Percentiles rank a stretch among this genome's conserved stretches.
Conservation (phyloP, 768 basidiomycete genomes). For the Lentinus brumalis region DNA sequence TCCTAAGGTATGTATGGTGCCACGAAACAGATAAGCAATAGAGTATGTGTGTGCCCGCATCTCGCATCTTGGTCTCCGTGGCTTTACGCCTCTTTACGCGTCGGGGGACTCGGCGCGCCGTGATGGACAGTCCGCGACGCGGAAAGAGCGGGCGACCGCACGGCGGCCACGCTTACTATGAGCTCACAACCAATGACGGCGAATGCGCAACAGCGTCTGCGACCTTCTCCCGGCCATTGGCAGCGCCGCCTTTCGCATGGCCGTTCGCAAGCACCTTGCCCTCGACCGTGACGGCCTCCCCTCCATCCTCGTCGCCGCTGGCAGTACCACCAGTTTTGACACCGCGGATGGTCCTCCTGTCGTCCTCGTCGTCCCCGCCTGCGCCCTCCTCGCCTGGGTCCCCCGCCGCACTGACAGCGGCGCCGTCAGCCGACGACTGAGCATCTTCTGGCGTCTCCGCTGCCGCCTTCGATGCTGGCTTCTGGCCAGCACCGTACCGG, state of each 20-base stretch:
- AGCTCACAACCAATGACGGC: slow-evolving; percentile 20
- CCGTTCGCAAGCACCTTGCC: slow-evolving; percentile 25
- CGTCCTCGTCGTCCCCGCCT: slow-evolving; percentile 28
- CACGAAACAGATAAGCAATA: not conserved
- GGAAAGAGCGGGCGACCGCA: not conserved
- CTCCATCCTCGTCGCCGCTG: slow-evolving; percentile 17
- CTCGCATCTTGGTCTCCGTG: not conserved
- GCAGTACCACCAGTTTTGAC: slow-evolving; percentile 6
- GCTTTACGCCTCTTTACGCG: not conserved
- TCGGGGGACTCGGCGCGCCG: not conserved
- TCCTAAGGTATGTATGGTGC: slow-evolving; percentile 2
- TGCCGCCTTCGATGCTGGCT: slow-evolving; percentile 23
- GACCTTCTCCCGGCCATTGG: slow-evolving; percentile 21
- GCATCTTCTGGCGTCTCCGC: slow-evolving; percentile 24
- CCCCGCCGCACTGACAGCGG: not conserved
- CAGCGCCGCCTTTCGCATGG: slow-evolving; percentile 6
- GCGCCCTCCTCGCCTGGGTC: not conserved
- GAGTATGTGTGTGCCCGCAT: not conserved
- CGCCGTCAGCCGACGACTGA: slow-evolving; percentile 10
- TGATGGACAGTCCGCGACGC: not conserved
- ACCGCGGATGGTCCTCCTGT: slow-evolving; percentile 31
- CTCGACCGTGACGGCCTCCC: slow-evolving; percentile 25
- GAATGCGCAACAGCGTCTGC: slow-evolving; percentile 14
- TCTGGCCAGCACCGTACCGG: slow-evolving; percentile 53
- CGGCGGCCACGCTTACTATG: not conserved